Percentiles rank a stretch among this genome's conserved stretches.
Evolutionary conservation across 176 grass and related monocot genomes (phyloP).

Genomic region (Pharus latifolius): DNA sequence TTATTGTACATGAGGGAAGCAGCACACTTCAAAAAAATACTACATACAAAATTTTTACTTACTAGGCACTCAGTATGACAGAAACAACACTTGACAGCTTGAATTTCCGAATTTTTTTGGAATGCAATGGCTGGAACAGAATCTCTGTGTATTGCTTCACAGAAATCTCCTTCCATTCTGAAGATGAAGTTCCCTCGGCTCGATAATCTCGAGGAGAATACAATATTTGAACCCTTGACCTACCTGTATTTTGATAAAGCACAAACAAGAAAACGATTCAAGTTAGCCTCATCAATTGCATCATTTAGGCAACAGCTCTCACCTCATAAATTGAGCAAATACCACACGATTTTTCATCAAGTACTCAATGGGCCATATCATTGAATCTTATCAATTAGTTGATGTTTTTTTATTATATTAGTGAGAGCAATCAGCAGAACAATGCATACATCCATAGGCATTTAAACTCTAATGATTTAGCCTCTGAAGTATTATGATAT

Average conservation of each 20-base stretch:
- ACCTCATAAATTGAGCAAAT: neutral
- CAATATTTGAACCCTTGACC: conserved; percentile 52
- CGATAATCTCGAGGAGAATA: conserved; percentile 70
- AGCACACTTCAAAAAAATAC: neutral
- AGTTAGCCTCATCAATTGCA: neutral
- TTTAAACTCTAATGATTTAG: neutral
- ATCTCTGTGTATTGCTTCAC: conserved; percentile 69
- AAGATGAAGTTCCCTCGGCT: conserved; percentile 45
- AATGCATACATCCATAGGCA: neutral
- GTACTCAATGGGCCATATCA: neutral
- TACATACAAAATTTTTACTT: neutral
- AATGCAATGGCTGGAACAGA: conserved; percentile 56
- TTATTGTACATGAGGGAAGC: neutral
- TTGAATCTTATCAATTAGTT: neutral
- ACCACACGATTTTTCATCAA: neutral
- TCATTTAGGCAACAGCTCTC: neutral
- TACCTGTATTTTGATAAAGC: conserved; percentile 36
- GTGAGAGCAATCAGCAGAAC: too few relatives aligned
- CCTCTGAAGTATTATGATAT: neutral
- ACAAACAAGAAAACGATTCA: neutral
- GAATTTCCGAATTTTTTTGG: conserved; percentile 57
- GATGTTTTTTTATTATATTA: neutral
- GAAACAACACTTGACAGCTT: conserved; percentile 54
- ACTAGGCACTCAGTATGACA: conserved; percentile 45
- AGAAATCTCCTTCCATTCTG: conserved; percentile 57